Conservation (phyloP, 2,329 filamentous ascomycete genomes). For the Paecilomyces dactylethromorphus region DNA sequence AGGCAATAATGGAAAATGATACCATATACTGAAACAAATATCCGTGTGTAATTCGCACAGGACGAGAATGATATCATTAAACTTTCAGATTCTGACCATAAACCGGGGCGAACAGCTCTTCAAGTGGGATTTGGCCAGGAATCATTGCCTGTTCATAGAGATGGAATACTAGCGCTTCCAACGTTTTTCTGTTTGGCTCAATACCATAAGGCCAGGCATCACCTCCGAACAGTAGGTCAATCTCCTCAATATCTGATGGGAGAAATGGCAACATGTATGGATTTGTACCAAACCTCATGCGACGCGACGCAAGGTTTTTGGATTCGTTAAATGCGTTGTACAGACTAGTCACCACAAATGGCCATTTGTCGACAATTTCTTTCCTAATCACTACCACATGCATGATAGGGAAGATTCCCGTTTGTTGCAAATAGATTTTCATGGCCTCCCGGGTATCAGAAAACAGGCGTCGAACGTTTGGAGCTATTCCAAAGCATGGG, state of each 20-base stretch:
- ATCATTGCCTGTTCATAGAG: constrained; percentile 26
- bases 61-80: neutral
- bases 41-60: too few species aligned
- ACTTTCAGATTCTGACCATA: neutral
- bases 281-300: constrained; percentile 21
- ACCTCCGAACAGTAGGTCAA: constrained; percentile 22
- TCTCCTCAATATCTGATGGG: constrained; percentile 24
- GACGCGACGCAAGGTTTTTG: constrained; percentile 22
- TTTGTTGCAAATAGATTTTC: constrained; percentile 23
- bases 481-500: constrained; percentile 19
- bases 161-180: constrained; percentile 23
- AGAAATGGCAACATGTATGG: constrained; percentile 33
- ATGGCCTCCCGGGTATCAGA: constrained; percentile 28
- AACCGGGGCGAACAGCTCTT: constrained; percentile 22
- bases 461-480: constrained; percentile 13
- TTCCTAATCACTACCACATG: constrained; percentile 20
- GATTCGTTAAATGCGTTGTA: constrained; percentile 27
- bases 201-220: constrained; percentile 25
- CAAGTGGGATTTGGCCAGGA: constrained; percentile 16
- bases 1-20: too few species aligned
- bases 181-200: constrained; percentile 23
- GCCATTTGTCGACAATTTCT: constrained; percentile 20
- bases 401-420: constrained; percentile 27
- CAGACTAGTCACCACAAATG: constrained; percentile 21
- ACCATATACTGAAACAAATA: too few species aligned